A percentile compares a stretch with the other conserved stretches of the same genome.
phyloP scores from a whole-genome alignment of 768 basidiomycete species.

The Amanita rimosa region DNA sequence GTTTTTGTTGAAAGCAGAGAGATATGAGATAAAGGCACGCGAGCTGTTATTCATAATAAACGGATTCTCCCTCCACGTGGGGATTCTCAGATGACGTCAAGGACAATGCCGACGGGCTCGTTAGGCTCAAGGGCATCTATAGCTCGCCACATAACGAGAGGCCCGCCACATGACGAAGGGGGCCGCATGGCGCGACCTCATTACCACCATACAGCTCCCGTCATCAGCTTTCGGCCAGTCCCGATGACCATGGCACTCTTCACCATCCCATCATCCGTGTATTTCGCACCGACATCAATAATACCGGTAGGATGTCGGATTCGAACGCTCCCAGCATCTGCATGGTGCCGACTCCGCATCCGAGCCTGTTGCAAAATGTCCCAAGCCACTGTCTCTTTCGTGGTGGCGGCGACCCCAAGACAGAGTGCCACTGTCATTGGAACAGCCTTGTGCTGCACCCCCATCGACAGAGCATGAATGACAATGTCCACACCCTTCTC shows the following conservation, averaged over 20 bases:
- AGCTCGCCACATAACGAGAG: too few relatives aligned
- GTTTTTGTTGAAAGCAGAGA: too few relatives aligned
- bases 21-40: too few relatives aligned
- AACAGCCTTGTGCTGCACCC: slow-evolving; percentile 56
- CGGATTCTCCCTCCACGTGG: background rate
- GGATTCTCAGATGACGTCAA: background rate
- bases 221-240: slow-evolving; percentile 64
- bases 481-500: slow-evolving; percentile 33
- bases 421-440: slow-evolving; percentile 67
- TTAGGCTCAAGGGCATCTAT: too few relatives aligned
- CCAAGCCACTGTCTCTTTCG: slow-evolving; percentile 45
- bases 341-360: slow-evolving; percentile 12
- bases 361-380: slow-evolving; percentile 25
- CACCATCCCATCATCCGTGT: slow-evolving; percentile 33
- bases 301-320: slow-evolving; percentile 58
- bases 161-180: background rate
- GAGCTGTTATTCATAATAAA: background rate
- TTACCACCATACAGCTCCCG: slow-evolving; percentile 58
- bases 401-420: slow-evolving; percentile 50
- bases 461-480: slow-evolving; percentile 60
- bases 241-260: slow-evolving; percentile 51
- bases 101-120: background rate
- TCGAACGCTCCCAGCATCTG: slow-evolving; percentile 22
- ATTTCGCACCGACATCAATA: slow-evolving; percentile 55
- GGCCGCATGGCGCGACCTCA: too few relatives aligned